Base-by-base conservation (phyloP, 768 basidiomycete species). In the Cystoderma amianthinum region DNA sequence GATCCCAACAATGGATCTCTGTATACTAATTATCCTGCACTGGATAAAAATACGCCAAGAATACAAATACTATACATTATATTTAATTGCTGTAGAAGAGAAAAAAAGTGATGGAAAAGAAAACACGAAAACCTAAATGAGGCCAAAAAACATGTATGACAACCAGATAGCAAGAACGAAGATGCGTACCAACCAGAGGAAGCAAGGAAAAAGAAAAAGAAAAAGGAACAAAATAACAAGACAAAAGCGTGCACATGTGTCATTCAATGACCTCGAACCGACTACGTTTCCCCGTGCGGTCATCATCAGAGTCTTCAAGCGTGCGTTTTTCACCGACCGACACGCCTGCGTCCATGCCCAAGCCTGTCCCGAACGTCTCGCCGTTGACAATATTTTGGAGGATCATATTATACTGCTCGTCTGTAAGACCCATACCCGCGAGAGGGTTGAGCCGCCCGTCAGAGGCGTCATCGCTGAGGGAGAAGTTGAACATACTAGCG, bases 391-490 rank as follows among this genome's bases (percentile, higher is more conserved):
- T 69, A 41, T 77, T 82, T 57, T 82, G 79, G 48, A 94, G 58
- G 43, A 94, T 87, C 46, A 77, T 57, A 41, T 75, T 75, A 63
- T 94, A 96, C 60, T 92, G 87, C 55, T 93, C 88, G 51, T 94
- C 90, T 12, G 82, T 78, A 41, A 94, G 74, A 10, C 91, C 92
- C 79, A 93, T 85, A 13, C 81, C 85, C 12, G 83, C 85, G 32
- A 96, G 70, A 4, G 89, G 88, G 60, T 95, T 92, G 49, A 88
- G 76, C 43, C 78, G 65, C 22, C 69, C 69, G 20, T 82, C 76
- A n/a, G n/a, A n/a, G n/a, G n/a, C n/a, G 41, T 70, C 65, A 23
- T 72, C 72, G 23, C 51, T 52, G 25, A 54, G 52, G 43, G 41
- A 48, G 53, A n/a, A 53, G n/a, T 10, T 20, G 10, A 15, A 7